These are phyloP conservation scores for Tricholoma hemisulphureum DNA, from an alignment of 768 basidiomycete species.

Conservation along the genomic window DNA sequence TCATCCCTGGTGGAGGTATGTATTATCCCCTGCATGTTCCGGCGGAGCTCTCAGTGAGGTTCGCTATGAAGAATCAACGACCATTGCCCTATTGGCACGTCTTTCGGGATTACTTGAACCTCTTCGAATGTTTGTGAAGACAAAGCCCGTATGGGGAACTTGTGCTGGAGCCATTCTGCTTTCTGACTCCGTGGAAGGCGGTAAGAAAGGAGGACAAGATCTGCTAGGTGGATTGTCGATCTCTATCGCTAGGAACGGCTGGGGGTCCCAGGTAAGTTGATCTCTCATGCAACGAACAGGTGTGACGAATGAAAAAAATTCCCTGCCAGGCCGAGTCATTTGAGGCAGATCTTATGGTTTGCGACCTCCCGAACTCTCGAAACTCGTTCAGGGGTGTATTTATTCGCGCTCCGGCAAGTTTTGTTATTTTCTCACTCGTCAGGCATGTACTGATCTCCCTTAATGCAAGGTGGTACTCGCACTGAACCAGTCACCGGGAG, in stretches of 20 bases:
- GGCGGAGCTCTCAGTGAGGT: not conserved
- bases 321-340: constrained; percentile 79
- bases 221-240: constrained; percentile 79
- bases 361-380: constrained; percentile 57
- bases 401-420: constrained; percentile 85
- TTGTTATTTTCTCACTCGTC: not conserved
- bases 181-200: constrained; percentile 66
- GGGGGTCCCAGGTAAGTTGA: constrained; percentile 79
- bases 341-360: constrained; percentile 70
- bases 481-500: constrained; percentile 44
- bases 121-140: constrained; percentile 65
- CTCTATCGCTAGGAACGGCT: constrained; percentile 83
- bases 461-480: constrained; percentile 58
- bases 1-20: constrained; percentile 90
- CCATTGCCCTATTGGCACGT: constrained; percentile 76
- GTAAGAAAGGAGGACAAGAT: constrained; percentile 87
- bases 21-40: constrained; percentile 5
- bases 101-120: constrained; percentile 79
- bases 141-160: constrained; percentile 89
- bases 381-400: constrained; percentile 80
- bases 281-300: not conserved
- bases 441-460: constrained; percentile 1
- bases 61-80: constrained; percentile 72
- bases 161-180: constrained; percentile 95
- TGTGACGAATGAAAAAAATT: not conserved